Conservation (phyloP, 495 filamentous ascomycete genomes). For the Xylaria sp. region DNA sequence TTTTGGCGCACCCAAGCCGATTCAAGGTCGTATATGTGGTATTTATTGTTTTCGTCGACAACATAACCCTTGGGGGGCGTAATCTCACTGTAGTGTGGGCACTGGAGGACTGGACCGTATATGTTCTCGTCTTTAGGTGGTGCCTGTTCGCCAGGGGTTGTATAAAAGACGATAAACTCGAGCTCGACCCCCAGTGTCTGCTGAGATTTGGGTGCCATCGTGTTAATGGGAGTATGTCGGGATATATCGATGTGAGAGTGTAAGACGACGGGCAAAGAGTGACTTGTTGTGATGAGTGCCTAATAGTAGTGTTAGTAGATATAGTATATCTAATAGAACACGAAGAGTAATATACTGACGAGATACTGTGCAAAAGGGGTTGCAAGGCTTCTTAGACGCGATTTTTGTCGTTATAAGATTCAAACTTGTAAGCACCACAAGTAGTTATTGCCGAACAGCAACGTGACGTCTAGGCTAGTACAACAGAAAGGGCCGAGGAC, state of each 20-base stretch:
- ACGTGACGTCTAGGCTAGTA: neutral
- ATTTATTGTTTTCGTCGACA: neutral
- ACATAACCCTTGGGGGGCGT: neutral
- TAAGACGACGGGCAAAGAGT: neutral
- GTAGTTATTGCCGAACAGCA: neutral
- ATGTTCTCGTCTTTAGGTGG: neutral
- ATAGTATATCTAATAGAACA: neutral
- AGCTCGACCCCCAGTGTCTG: conserved; percentile 12
- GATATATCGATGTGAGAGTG: neutral
- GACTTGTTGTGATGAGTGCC: neutral
- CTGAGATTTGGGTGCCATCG: neutral
- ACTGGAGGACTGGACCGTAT: conserved; percentile 3
- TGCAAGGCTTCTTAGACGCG: neutral
- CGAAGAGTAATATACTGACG: neutral
- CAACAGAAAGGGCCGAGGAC: neutral
- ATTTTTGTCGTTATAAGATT: neutral
- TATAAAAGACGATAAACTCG: conserved; percentile 7
- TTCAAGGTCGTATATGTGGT: neutral
- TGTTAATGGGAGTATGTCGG: no score
- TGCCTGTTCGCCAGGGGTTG: neutral
- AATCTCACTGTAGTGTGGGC: neutral
- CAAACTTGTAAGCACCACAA: neutral
- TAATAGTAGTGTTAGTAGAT: neutral
- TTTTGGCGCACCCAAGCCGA: conserved; percentile 1
- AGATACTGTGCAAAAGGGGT: neutral